Conservation (phyloP, 2,329 filamentous ascomycete species). For the Alternaria brassicae region DNA sequence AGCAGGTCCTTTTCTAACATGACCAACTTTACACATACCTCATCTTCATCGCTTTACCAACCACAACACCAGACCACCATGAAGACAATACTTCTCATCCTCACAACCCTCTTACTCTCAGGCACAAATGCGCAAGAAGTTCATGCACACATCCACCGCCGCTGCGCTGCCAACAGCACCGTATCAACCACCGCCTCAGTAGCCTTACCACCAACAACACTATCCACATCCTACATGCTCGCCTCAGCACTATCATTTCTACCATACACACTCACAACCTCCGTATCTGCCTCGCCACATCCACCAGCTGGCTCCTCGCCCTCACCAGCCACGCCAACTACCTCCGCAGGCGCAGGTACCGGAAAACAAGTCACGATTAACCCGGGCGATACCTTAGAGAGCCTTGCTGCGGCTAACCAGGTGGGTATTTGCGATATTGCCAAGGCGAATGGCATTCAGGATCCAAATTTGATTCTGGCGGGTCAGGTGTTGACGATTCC, state of each 20-base stretch:
- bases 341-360: background rate
- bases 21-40: background rate
- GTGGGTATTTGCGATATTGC: constrained; percentile 2
- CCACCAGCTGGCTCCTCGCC: background rate
- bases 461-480: background rate
- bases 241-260: background rate
- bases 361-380: background rate
- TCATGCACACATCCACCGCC: background rate
- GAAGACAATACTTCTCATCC: background rate
- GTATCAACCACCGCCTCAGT: background rate
- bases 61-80: background rate
- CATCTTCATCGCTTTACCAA: background rate
- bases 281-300: background rate
- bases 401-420: background rate
- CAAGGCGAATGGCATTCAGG: background rate
- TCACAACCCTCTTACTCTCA: background rate
- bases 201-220: background rate
- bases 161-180: background rate
- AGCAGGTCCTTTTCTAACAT: background rate
- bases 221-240: background rate
- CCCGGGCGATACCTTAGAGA: constrained; percentile 1
- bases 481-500: background rate
- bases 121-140: background rate
- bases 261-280: background rate
- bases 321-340: background rate